Evolutionary conservation across 2,329 filamentous ascomycete species (phyloP).

Genomic region (Phaeosphaeria sp.): DNA sequence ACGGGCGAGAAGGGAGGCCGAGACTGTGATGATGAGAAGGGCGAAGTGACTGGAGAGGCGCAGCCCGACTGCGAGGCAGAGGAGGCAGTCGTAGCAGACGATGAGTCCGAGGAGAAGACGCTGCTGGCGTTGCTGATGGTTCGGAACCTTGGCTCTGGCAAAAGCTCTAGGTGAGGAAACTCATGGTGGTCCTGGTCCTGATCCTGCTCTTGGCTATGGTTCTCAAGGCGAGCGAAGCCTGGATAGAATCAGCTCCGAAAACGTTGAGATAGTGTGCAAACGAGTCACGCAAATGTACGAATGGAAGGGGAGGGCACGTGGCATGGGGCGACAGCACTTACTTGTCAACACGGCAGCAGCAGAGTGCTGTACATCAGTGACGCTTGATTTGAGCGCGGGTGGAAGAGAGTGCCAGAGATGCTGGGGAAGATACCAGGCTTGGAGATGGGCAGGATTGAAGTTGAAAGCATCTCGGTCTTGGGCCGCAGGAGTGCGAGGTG

Average conservation of each 20-base stretch:
- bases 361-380: slow-evolving; percentile 50
- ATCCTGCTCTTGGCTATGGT: slow-evolving; percentile 27
- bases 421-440: slow-evolving; percentile 47
- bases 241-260: slow-evolving; percentile 15
- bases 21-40: slow-evolving; percentile 28
- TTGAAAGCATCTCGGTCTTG: slow-evolving; percentile 47
- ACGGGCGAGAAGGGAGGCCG: slow-evolving; percentile 37
- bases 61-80: slow-evolving; percentile 33
- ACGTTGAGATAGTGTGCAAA: slow-evolving; percentile 6
- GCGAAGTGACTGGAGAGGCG: slow-evolving; percentile 28
- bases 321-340: slow-evolving; percentile 25
- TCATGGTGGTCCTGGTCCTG: slow-evolving; percentile 22
- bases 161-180: slow-evolving; percentile 29
- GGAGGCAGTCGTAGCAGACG: slow-evolving; percentile 31
- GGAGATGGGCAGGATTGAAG: slow-evolving; percentile 46
- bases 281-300: slow-evolving; percentile 11
- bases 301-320: slow-evolving; percentile 1
- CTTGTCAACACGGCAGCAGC: slow-evolving; percentile 55
- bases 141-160: slow-evolving; percentile 32
- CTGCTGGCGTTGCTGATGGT: slow-evolving; percentile 41
- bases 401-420: slow-evolving; percentile 48
- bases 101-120: slow-evolving; percentile 33
- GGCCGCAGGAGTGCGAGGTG: slow-evolving; percentile 36
- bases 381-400: slow-evolving; percentile 34
- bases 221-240: slow-evolving; percentile 42